Evolutionary conservation across 2,329 filamentous ascomycete species (phyloP).

Genomic region (Sporothrix globosa): DNA sequence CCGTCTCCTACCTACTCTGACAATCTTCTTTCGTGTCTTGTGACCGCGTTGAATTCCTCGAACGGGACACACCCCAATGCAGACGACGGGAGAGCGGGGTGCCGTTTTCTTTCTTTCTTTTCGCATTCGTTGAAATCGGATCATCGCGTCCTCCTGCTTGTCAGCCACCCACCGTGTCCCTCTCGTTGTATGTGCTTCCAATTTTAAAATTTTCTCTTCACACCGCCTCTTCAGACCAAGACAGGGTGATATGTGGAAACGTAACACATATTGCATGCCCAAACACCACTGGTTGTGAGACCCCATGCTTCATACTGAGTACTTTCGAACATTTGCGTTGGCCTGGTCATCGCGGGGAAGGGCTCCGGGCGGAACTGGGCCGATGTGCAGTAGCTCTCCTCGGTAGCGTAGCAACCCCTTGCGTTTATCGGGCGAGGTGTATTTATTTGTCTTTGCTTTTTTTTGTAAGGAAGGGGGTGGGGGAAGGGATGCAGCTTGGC

Average conservation of each 20-base stretch:
- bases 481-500: background rate
- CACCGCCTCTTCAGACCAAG: constrained; percentile 30
- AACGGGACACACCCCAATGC: background rate
- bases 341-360: constrained; percentile 30
- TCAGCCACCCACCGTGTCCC: background rate
- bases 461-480: background rate
- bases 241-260: constrained; percentile 20
- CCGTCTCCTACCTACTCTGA: too few species aligned
- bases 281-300: constrained; percentile 10
- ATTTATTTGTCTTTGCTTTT: background rate
- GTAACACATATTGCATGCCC: constrained; percentile 24
- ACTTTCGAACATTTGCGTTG: background rate
- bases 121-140: background rate
- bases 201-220: background rate
- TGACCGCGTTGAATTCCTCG: constrained; percentile 15
- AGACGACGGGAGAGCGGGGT: background rate
- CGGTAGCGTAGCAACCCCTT: background rate
- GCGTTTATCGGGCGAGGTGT: background rate
- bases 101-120: background rate
- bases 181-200: background rate
- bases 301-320: too few species aligned
- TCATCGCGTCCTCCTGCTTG: background rate
- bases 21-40: background rate
- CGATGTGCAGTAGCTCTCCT: constrained; percentile 19
- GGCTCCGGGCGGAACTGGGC: constrained; percentile 26